Percentiles rank a stretch among this genome's conserved stretches.
These are phyloP conservation scores for Parietaria judaica DNA, from an alignment of 306 rosid genomes.

Conservation along the genomic window DNA sequence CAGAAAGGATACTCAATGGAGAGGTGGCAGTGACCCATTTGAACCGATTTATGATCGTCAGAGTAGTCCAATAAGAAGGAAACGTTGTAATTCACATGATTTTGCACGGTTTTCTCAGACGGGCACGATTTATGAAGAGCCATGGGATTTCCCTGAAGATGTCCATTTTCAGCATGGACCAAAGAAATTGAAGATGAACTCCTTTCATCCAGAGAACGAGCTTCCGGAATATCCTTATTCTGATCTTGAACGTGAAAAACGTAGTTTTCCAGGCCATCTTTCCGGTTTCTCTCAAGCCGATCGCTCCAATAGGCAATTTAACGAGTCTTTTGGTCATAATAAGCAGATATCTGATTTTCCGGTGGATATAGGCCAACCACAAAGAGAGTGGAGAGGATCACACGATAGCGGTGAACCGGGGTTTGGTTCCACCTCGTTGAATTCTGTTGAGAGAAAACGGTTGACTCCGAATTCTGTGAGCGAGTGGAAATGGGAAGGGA, in stretches of 20 bases:
- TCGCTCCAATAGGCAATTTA: constrained; percentile 39
- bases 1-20: constrained; percentile 45
- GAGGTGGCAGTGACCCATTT: constrained; percentile 33
- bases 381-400: constrained; percentile 53
- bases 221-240: constrained; percentile 70
- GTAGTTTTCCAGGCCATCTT: constrained; percentile 25
- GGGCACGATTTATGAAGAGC: constrained; percentile 50
- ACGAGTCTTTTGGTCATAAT: constrained; percentile 44
- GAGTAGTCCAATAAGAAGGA: constrained; percentile 57
- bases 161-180: constrained; percentile 38
- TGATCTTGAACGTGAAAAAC: constrained; percentile 58
- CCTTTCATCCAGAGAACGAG: constrained; percentile 56
- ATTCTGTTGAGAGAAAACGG: constrained; percentile 46
- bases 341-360: constrained; percentile 48
- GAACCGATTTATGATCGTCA: constrained; percentile 46
- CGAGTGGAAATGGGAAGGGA: constrained; percentile 99
- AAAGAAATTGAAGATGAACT: constrained; percentile 53
- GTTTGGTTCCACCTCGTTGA: constrained; percentile 38
- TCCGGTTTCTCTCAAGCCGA: constrained; percentile 45
- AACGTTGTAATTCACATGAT: constrained; percentile 32
- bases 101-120: constrained; percentile 41
- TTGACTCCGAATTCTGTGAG: constrained; percentile 62
- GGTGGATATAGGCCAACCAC: constrained; percentile 34
- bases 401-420: constrained; percentile 45
- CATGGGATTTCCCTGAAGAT: constrained; percentile 57